phyloP scores from a whole-genome alignment of 202 grass and related monocot species.

The Bolboschoenoplectus hybrid region DNA sequence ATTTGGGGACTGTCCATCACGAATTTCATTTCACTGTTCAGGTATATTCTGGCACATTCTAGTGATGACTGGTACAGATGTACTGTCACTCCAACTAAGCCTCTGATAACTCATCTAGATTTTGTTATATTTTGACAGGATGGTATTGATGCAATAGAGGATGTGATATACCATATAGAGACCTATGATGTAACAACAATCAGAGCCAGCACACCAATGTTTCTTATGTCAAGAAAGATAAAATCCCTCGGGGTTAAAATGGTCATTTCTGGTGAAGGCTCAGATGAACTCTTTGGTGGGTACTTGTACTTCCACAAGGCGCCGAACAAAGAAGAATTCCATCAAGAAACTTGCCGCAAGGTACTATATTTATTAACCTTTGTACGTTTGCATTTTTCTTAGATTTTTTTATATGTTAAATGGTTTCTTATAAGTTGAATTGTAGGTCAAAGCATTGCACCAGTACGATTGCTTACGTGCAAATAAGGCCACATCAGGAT shows the following conservation, averaged over 20 bases:
- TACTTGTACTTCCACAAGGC: slow-evolving; percentile 99
- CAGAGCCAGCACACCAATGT: slow-evolving; percentile 96
- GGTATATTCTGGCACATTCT: slow-evolving; percentile 43
- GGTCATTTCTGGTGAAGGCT: slow-evolving; percentile 95
- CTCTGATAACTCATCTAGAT: neutral
- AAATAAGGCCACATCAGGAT: slow-evolving; percentile 89
- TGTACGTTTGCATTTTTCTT: neutral
- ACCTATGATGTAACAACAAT: slow-evolving; percentile 95
- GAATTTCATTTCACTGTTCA: slow-evolving; percentile 97
- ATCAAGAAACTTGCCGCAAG: slow-evolving; percentile 92
- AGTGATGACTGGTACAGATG: neutral
- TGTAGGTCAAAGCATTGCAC: slow-evolving; percentile 76
- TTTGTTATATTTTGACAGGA: slow-evolving; percentile 50
- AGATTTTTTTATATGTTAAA: slow-evolving; percentile 4
- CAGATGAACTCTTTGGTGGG: slow-evolving; percentile 91
- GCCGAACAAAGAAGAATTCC: slow-evolving; percentile 92
- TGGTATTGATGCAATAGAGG: slow-evolving; percentile 96
- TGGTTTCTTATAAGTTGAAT: neutral
- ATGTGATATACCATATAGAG: slow-evolving; percentile 92
- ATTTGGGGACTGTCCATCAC: slow-evolving; percentile 88
- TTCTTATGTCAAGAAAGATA: slow-evolving; percentile 97
- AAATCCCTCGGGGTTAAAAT: slow-evolving; percentile 95
- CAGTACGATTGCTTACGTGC: slow-evolving; percentile 95
- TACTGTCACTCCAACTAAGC: neutral
- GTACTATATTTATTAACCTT: slow-evolving; percentile 34